Evolutionary conservation across 352 stramenopile species (phyloP).

Genomic region (Phytophthora constricta): DNA sequence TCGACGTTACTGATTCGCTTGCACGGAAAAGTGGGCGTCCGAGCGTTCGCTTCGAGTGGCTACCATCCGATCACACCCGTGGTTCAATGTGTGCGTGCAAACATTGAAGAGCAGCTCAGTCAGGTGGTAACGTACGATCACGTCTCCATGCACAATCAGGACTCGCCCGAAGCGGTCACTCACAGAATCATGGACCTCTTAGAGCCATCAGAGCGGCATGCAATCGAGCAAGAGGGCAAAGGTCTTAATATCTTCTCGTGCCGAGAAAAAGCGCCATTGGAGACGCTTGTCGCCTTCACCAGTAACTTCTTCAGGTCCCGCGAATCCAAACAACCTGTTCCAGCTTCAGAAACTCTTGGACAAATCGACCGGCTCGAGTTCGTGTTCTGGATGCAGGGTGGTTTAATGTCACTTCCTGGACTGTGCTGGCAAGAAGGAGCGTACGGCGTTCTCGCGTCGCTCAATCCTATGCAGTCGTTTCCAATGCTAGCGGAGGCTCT

Average conservation of each 20-base stretch:
- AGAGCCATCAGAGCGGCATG: slow-evolving; percentile 21
- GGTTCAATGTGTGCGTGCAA: slow-evolving; percentile 37
- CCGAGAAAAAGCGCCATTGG: slow-evolving; percentile 21
- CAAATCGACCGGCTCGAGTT: slow-evolving; percentile 41
- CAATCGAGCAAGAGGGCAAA: slow-evolving; percentile 30
- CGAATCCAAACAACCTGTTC: too few species aligned
- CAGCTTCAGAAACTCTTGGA: not conserved
- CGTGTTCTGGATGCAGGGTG: slow-evolving; percentile 29
- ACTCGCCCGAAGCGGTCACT: not conserved
- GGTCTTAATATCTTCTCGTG: slow-evolving; percentile 47
- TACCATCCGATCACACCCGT: slow-evolving; percentile 54
- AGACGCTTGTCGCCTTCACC: slow-evolving; percentile 18
- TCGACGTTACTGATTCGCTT: slow-evolving; percentile 56
- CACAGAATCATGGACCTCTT: slow-evolving; percentile 35
- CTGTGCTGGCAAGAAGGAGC: slow-evolving; percentile 42
- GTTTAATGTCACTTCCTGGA: slow-evolving; percentile 27
- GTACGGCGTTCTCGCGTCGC: slow-evolving; percentile 49
- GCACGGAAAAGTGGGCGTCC: slow-evolving; percentile 40
- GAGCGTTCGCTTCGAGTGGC: slow-evolving; percentile 49
- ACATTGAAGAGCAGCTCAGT: slow-evolving; percentile 3
- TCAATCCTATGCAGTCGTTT: slow-evolving; percentile 24
- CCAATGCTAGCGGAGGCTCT: slow-evolving; percentile 31
- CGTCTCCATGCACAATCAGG: slow-evolving; percentile 16
- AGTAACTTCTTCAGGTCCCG: not conserved
- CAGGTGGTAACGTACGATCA: slow-evolving; percentile 32